Conservation (phyloP, 306 rosid species). For the Prosopis cineraria region DNA sequence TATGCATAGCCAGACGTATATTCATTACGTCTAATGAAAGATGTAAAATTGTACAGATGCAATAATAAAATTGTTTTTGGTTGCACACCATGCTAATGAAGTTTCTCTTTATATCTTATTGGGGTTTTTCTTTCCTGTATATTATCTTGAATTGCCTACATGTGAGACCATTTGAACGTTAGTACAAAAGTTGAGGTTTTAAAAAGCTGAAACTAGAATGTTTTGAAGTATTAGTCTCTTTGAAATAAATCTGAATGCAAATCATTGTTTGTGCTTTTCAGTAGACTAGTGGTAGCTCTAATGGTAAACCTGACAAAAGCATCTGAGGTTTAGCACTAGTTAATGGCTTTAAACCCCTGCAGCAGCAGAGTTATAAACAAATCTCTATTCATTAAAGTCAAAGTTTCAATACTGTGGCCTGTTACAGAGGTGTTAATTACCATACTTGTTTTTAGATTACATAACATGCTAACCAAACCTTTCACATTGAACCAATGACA, state of each 20-base stretch:
- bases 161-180: neutral
- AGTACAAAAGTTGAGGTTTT: neutral
- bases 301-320: neutral
- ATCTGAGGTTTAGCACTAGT: neutral
- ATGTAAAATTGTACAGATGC: neutral
- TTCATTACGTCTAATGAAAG: neutral
- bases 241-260: neutral
- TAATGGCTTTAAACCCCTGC: neutral
- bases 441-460: neutral
- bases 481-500: neutral
- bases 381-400: neutral
- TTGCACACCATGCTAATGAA: neutral
- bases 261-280: neutral
- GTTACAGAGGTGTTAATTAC: neutral
- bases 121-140: neutral
- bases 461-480: neutral
- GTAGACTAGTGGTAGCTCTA: neutral
- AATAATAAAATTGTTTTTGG: neutral
- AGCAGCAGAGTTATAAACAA: neutral
- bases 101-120: neutral
- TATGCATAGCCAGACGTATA: neutral
- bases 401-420: neutral
- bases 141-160: neutral
- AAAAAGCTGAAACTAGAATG: neutral
- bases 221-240: neutral